A percentile compares a stretch with the other conserved stretches of the same genome.
phyloP scores from a whole-genome alignment of 768 basidiomycete species.

The Termitomyces sp. region DNA sequence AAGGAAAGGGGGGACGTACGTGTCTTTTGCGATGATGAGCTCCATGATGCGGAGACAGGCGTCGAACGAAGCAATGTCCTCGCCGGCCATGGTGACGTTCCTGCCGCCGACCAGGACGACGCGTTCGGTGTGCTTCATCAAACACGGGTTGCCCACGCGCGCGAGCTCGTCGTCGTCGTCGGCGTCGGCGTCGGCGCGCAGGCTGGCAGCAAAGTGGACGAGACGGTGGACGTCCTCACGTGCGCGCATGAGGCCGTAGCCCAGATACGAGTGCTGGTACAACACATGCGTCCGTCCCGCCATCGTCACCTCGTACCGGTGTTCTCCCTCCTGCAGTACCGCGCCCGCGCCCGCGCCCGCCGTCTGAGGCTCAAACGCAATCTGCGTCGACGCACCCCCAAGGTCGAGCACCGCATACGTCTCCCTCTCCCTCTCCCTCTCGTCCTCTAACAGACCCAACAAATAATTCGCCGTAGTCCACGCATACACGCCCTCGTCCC shows the following conservation, averaged over 20 bases:
- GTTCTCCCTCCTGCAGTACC: slow-evolving; percentile 70
- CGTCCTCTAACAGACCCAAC: slow-evolving; percentile 53
- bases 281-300: slow-evolving; percentile 66
- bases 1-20: slow-evolving; percentile 44
- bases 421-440: background rate
- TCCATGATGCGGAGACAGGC: slow-evolving; percentile 81
- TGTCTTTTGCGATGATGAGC: slow-evolving; percentile 91
- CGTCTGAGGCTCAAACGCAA: slow-evolving; percentile 87
- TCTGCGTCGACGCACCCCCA: slow-evolving; percentile 96
- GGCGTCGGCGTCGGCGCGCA: slow-evolving; percentile 24
- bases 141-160: slow-evolving; percentile 66
- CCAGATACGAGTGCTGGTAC: slow-evolving; percentile 98
- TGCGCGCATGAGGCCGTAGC: slow-evolving; percentile 92
- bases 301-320: slow-evolving; percentile 83
- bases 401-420: slow-evolving; percentile 89
- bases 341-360: slow-evolving; percentile 18
- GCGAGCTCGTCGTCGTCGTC: background rate
- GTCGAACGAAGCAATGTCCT: slow-evolving; percentile 76
- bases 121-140: slow-evolving; percentile 61
- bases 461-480: slow-evolving; percentile 99
- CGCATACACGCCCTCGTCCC: slow-evolving; percentile 96
- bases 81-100: slow-evolving; percentile 85
- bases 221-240: slow-evolving; percentile 62
- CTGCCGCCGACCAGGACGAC: slow-evolving; percentile 55
- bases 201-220: slow-evolving; percentile 76